Evolutionary conservation across 2,329 filamentous ascomycete genomes (phyloP).

Genomic region (Stachybotrys echinatus): DNA sequence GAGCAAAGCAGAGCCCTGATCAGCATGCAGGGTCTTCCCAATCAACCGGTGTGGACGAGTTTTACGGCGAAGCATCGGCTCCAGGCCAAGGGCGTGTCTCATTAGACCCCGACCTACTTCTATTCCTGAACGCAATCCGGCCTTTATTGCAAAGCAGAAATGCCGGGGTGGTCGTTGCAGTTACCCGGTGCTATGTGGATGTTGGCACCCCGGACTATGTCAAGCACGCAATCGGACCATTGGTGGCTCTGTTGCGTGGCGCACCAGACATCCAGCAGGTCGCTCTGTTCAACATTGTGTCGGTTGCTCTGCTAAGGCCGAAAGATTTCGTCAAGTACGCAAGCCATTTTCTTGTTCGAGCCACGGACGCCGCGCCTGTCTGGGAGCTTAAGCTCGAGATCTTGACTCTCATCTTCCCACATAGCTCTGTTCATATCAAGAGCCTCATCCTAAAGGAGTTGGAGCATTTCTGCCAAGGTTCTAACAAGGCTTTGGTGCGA

Average conservation of each 20-base stretch:
- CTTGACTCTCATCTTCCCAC: slow-evolving; percentile 83
- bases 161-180: slow-evolving; percentile 83
- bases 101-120: slow-evolving; percentile 74
- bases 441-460: slow-evolving; percentile 87
- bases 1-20: slow-evolving; percentile 54
- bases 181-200: slow-evolving; percentile 78
- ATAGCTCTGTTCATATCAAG: slow-evolving; percentile 70
- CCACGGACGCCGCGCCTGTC: slow-evolving; percentile 72
- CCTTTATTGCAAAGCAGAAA: slow-evolving; percentile 91
- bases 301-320: slow-evolving; percentile 75
- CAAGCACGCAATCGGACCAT: slow-evolving; percentile 69
- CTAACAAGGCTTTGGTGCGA: slow-evolving; percentile 70
- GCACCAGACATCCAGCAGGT: slow-evolving; percentile 85
- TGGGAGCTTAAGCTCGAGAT: slow-evolving; percentile 92
- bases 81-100: slow-evolving; percentile 43
- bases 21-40: slow-evolving; percentile 24
- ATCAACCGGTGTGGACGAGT: slow-evolving; percentile 55
- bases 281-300: slow-evolving; percentile 89
- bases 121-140: slow-evolving; percentile 74
- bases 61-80: slow-evolving; percentile 66
- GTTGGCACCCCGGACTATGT: slow-evolving; percentile 77
- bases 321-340: slow-evolving; percentile 81
- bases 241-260: slow-evolving; percentile 79
- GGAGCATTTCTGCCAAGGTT: slow-evolving; percentile 80
- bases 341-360: slow-evolving; percentile 82